Percentiles rank a stretch among this genome's conserved stretches.
These are phyloP conservation scores for Arthroderma sp. DNA, from an alignment of 2,329 filamentous ascomycete genomes.

Conservation along the genomic window DNA sequence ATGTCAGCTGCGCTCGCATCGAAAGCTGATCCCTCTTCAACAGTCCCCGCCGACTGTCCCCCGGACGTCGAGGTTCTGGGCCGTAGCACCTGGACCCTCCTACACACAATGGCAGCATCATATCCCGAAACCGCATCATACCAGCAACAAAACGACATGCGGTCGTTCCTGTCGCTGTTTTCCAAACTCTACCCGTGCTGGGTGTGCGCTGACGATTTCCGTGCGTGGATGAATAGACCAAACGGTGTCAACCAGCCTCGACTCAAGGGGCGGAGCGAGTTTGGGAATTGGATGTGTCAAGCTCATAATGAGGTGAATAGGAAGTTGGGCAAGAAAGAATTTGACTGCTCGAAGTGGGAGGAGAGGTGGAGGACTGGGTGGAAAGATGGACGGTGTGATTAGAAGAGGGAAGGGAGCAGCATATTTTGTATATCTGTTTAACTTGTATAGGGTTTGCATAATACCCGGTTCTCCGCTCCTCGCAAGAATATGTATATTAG, in stretches of 20 bases:
- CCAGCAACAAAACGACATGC: conserved; percentile 61
- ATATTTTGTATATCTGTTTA: too few relatives aligned
- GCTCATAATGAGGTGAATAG: conserved; percentile 40
- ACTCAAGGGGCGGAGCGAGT: conserved; percentile 37
- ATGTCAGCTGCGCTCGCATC: conserved; percentile 11
- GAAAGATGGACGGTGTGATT: conserved; percentile 54
- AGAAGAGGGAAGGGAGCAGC: background rate
- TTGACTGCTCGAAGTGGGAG: conserved; percentile 84
- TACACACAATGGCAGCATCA: conserved; percentile 78
- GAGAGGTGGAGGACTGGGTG: conserved; percentile 90
- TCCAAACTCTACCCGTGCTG: conserved; percentile 87
- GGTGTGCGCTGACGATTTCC: conserved; percentile 88
- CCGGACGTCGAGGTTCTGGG: conserved; percentile 81
- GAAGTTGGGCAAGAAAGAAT: conserved; percentile 80
- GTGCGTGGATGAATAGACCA: conserved; percentile 56
- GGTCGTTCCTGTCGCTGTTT: conserved; percentile 66
- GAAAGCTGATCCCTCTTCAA: conserved; percentile 13
- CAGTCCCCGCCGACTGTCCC: conserved; percentile 57
- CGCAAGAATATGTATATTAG: too few relatives aligned
- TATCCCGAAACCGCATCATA: conserved; percentile 62
- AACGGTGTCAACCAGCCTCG: conserved; percentile 47
- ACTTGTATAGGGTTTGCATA: too few relatives aligned
- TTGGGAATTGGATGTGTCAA: conserved; percentile 39
- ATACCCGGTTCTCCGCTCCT: too few relatives aligned
- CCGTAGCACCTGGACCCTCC: conserved; percentile 79